phyloP scores from a whole-genome alignment of 2,329 filamentous ascomycete species.

The Calonectria henricotiae region DNA sequence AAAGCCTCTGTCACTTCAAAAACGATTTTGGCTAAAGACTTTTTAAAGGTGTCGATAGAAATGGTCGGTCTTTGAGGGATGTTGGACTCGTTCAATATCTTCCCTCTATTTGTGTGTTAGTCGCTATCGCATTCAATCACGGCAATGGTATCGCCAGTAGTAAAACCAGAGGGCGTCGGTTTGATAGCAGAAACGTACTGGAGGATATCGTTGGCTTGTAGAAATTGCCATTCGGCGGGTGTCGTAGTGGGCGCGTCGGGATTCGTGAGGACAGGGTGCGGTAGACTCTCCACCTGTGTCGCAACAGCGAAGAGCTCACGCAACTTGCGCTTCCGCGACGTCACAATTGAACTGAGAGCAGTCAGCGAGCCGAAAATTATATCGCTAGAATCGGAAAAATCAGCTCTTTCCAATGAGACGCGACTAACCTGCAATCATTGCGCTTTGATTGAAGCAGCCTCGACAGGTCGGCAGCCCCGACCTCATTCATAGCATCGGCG shows the following conservation, averaged over 20 bases:
- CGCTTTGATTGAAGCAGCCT: constrained; percentile 78
- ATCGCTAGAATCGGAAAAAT: constrained; percentile 68
- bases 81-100: constrained; percentile 68
- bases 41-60: constrained; percentile 63
- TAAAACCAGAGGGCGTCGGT: constrained; percentile 41
- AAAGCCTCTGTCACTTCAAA: constrained; percentile 43
- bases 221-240: constrained; percentile 70
- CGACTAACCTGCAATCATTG: constrained; percentile 74
- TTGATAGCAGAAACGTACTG: constrained; percentile 66
- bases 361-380: constrained; percentile 64
- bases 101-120: constrained; percentile 55
- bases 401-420: constrained; percentile 63
- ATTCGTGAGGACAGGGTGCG: constrained; percentile 72
- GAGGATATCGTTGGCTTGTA: constrained; percentile 72
- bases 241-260: constrained; percentile 71
- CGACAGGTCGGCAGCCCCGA: constrained; percentile 77
- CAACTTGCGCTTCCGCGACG: constrained; percentile 92
- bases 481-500: constrained; percentile 81
- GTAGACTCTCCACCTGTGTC: constrained; percentile 77
- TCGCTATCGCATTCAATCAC: constrained; percentile 36
- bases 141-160: constrained; percentile 42
- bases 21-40: constrained; percentile 56
- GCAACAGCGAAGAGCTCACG: constrained; percentile 88
- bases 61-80: constrained; percentile 68
- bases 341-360: constrained; percentile 77